Base-by-base conservation (phyloP, 495 filamentous ascomycete species). In the Hamigera avellanea region DNA sequence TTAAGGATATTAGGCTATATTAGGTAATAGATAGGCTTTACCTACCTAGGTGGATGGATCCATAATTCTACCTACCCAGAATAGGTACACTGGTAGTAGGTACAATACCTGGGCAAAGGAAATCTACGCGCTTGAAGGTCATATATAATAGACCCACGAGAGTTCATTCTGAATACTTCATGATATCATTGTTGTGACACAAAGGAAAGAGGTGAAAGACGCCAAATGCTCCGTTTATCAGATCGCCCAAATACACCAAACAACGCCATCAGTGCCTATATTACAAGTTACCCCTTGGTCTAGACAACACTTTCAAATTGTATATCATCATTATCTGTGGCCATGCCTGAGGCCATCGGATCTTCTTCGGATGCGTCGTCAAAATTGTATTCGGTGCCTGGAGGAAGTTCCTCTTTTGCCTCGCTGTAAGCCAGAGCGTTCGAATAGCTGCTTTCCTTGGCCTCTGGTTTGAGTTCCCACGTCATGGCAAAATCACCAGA, bases 381-480 rank as follows among this genome's bases (percentile, higher is more conserved):
- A 21, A 57, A 56, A 35, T 51, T 52, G 32, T 59, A 59, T 9
- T 56, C 58, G 2, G 46, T 41, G 8, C 62, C 67, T 1, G 70
- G 69, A 6, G 69, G 56, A 18, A 57, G 47, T 44, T 74, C 70
- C 38, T 61, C 61, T 37, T 69, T 68, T 33, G 57, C 59, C 16
- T 62, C 46, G 8, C 46, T 49, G 41, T 57, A 59, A 3, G 42
- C 43, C 33, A 56, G 39, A 6, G 62, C 52, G 41, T 57, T 56
- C 21, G 59, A 54, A 39, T 76, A 69, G 25, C 72, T 69, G 39
- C 72, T 69, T 42, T 71, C 60, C 40, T 63, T 65, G 35, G 82
- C 79, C 44, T 89, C 85, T 8, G 74, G 67, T 52, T 81, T 86
- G 21, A 95, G 59, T 37, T 77, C 78, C 78, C 83, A 98, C 32